Evolutionary conservation across 2,329 filamentous ascomycete genomes (phyloP), one percentile per base, ranked within the genome.

Genomic region (Aspergillus ruber): DNA sequence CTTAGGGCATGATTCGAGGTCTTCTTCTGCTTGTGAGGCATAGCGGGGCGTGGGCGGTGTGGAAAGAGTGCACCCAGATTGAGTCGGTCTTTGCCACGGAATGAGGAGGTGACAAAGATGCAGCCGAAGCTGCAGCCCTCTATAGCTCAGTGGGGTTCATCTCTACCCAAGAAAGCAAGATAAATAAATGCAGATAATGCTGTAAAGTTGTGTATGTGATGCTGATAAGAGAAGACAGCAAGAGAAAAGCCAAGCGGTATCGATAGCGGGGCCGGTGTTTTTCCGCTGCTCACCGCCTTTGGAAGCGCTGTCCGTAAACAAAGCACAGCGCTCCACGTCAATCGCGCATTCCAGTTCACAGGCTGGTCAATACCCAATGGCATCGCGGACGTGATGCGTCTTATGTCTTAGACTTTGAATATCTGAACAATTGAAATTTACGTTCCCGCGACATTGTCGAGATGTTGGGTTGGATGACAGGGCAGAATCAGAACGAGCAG

Each of bases 1-100:
- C 59, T 61, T 27, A 47, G 54, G 56, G 54, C 60, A 62, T 67
- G 61, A 50, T 62, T 61, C 54, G 67, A 63, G 10, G 36, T 18
- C 56, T 70, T 72, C 63, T 69, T 71, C 52, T 69, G 66, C 58
- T 70, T 71, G 61, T 67, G 67, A 68, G 70, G 63, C 70, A 72
- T 72, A 63, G 64, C 65, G 65, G 64, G 61, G 59, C 60, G 56
- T 55, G 54, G 56, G 55, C 54, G 59, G 63, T 60, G 64, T 62
- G 58, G 58, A 50, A 62, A 55, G 47, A 57, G 36, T 50, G 50
- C 49, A 52, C 56, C 52, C 51, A 55, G 56, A 61, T 58, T 47
- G 52, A 52, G 52, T 58, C 60, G 53, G 52, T 53, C 58, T 59
- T 59, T 59, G 62, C 56, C 61, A 59, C 50, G 50, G 17, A 12